Conservation (phyloP, 306 rosid genomes). For the Cicer cuneatum region DNA sequence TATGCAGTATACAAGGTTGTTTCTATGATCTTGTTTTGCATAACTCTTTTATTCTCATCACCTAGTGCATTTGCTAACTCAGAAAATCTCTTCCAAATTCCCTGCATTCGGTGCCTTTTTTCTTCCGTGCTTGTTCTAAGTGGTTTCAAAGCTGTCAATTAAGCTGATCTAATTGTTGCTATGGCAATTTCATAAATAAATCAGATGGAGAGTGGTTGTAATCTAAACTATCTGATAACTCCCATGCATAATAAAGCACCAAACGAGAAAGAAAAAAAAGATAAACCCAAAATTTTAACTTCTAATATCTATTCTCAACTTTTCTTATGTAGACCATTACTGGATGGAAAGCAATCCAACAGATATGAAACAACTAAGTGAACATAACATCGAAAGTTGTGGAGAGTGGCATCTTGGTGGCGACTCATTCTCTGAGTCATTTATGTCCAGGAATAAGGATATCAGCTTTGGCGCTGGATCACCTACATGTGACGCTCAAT, state of each 20-base stretch:
- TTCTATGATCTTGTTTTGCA: background rate
- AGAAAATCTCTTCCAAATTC: background rate
- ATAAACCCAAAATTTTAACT: constrained; percentile 1
- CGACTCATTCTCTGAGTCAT: constrained; percentile 64
- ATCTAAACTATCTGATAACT: background rate
- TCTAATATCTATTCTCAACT: constrained; percentile 27
- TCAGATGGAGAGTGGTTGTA: constrained; percentile 10
- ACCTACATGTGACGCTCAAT: constrained; percentile 63
- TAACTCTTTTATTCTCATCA: no score
- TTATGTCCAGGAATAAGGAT: constrained; percentile 80
- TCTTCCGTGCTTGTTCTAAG: constrained; percentile 4
- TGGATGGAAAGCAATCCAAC: constrained; percentile 66
- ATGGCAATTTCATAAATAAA: constrained; percentile 2
- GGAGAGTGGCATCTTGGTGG: constrained; percentile 54
- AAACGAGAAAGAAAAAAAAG: no score
- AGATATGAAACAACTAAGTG: constrained; percentile 49
- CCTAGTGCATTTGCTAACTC: no score
- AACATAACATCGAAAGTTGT: constrained; percentile 42
- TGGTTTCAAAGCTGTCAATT: constrained; percentile 24
- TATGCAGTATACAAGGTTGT: background rate
- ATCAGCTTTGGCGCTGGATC: constrained; percentile 74
- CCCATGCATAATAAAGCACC: background rate
- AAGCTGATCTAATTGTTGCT: constrained; percentile 1
- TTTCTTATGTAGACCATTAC: constrained; percentile 65
- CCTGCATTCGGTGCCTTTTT: background rate